Evolutionary conservation across 306 rosid species (phyloP).

Genomic region (Medicago ruthenica): DNA sequence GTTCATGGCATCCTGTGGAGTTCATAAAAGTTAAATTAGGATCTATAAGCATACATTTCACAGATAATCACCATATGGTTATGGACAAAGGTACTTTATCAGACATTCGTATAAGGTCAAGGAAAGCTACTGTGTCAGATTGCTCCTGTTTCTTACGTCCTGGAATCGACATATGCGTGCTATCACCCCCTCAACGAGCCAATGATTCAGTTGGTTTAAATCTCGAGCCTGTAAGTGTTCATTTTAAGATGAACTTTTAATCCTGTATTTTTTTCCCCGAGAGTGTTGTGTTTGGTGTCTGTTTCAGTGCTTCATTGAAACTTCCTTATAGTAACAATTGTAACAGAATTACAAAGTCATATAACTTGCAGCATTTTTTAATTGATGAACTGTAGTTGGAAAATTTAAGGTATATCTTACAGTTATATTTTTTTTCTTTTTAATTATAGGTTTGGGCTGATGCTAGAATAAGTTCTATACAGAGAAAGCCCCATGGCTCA

Average conservation of each 20-base stretch:
- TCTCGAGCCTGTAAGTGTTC: slow-evolving; percentile 60
- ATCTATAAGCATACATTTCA: slow-evolving; percentile 58
- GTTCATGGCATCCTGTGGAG: slow-evolving; percentile 82
- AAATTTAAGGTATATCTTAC: not conserved
- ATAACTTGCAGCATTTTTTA: no score
- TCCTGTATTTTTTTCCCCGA: slow-evolving; percentile 8
- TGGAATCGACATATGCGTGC: slow-evolving; percentile 78
- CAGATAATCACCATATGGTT: slow-evolving; percentile 48
- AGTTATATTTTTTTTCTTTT: not conserved
- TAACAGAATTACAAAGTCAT: slow-evolving; percentile 14
- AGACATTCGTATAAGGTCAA: slow-evolving; percentile 72
- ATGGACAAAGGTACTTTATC: slow-evolving; percentile 66
- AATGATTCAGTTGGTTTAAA: slow-evolving; percentile 37
- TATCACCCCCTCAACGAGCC: slow-evolving; percentile 45
- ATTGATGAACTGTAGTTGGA: no score
- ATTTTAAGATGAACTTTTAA: slow-evolving; percentile 6
- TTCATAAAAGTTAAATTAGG: slow-evolving; percentile 64
- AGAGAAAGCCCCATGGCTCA: slow-evolving; percentile 76
- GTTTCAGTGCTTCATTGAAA: not conserved
- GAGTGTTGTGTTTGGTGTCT: slow-evolving; percentile 13
- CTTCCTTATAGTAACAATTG: slow-evolving; percentile 10
- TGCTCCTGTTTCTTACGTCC: slow-evolving; percentile 78
- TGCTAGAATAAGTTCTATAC: slow-evolving; percentile 84
- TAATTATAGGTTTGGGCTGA: slow-evolving; percentile 69
- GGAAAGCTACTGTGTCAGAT: slow-evolving; percentile 71